These are phyloP conservation scores for Globisporangium ultimum DNA, from an alignment of 352 stramenopile genomes.

Conservation along the genomic window DNA sequence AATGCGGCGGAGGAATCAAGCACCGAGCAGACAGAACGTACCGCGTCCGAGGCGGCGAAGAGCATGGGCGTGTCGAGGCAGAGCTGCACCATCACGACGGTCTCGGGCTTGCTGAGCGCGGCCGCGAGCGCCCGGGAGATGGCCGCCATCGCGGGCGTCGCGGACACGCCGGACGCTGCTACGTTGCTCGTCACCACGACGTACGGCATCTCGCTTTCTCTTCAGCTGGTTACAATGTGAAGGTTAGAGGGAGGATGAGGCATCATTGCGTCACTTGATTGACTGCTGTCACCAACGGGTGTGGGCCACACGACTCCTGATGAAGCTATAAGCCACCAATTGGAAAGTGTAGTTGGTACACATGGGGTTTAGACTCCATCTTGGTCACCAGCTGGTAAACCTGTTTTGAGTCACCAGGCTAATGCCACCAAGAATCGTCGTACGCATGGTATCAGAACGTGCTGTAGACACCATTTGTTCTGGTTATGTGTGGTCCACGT, in stretches of 20 bases:
- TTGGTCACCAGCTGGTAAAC: background rate
- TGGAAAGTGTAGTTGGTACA: background rate
- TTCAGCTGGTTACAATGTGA: too few relatives aligned
- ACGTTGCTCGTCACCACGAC: conserved; percentile 55
- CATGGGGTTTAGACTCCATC: background rate
- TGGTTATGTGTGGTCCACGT: too few relatives aligned
- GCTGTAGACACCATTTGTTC: too few relatives aligned
- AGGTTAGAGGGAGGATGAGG: too few relatives aligned
- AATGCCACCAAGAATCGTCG: too few relatives aligned
- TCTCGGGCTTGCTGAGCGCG: conserved; percentile 48
- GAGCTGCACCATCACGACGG: conserved; percentile 56
- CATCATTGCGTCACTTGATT: background rate
- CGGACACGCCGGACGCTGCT: conserved; percentile 22
- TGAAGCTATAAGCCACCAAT: too few relatives aligned
- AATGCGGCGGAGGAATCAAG: background rate
- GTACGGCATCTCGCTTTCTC: conserved; percentile 39
- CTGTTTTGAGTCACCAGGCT: too few relatives aligned
- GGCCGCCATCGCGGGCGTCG: conserved; percentile 23
- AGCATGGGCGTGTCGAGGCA: conserved; percentile 49
- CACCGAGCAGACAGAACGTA: conserved; percentile 14
- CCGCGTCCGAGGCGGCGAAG: conserved; percentile 43
- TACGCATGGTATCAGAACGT: too few relatives aligned
- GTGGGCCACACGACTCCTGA: background rate
- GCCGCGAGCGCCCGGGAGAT: conserved; percentile 39
- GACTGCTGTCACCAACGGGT: background rate